These are phyloP conservation scores for Aquilaria yunnanensis DNA, from an alignment of 345 rosid genomes.

Conservation along the genomic window DNA sequence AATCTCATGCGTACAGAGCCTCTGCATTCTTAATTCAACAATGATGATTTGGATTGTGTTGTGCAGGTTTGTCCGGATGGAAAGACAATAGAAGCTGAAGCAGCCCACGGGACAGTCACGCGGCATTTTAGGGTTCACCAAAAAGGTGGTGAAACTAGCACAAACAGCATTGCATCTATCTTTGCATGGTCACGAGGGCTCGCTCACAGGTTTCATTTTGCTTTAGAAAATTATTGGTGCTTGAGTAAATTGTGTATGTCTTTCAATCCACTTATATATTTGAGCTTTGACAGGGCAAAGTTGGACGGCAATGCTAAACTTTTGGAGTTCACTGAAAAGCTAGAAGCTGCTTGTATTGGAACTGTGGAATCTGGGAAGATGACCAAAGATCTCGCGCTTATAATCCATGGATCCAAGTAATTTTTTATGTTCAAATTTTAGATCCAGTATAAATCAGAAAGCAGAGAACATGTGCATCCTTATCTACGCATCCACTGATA, in stretches of 20 bases:
- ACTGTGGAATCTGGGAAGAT: conserved; percentile 92
- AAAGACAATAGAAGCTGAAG: conserved; percentile 97
- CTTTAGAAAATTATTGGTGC: no score
- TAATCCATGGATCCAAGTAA: conserved; percentile 62
- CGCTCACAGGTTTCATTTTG: conserved; percentile 64
- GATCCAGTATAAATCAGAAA: no score
- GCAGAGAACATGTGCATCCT: background rate
- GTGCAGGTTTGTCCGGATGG: conserved; percentile 96
- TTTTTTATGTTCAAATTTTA: background rate
- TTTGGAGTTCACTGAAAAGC: conserved; percentile 79
- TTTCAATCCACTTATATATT: no score
- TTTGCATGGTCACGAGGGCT: conserved; percentile 99
- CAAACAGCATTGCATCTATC: conserved; percentile 98
- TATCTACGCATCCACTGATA: background rate
- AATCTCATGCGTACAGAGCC: no score
- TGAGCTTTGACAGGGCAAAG: conserved; percentile 54
- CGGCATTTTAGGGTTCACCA: conserved; percentile 97
- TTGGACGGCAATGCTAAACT: conserved; percentile 77
- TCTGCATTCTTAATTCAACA: background rate
- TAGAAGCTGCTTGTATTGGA: conserved; percentile 89
- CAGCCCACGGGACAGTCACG: conserved; percentile 97
- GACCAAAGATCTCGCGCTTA: conserved; percentile 97
- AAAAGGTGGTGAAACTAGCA: conserved; percentile 99
- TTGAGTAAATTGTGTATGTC: no score
- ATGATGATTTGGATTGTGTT: conserved; percentile 10